Evolutionary conservation across 2,329 filamentous ascomycete genomes (phyloP), one percentile per base, ranked within the genome.

Genomic region (Dactylellina sp.): DNA sequence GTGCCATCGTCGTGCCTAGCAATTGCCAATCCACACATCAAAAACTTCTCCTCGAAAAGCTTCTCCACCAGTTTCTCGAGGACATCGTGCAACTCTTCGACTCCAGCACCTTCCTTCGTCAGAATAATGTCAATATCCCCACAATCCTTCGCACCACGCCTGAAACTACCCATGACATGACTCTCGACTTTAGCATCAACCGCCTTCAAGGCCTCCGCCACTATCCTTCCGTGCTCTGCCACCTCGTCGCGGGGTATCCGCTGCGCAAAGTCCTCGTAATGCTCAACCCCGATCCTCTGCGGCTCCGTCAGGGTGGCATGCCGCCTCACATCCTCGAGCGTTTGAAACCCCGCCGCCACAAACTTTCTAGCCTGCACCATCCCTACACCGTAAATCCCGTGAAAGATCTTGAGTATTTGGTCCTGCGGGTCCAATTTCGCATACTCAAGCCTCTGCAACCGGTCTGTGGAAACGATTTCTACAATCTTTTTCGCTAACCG

Each of bases 41-140:
- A 84, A 78, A 96, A 96, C 0, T 83, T 85, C 3, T 83, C 80
- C 0, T 81, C 78, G 42, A 87, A 87, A 7, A 98, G 85, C 0
- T 81, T 80, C 0, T 84, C 84, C 0, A 96, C 84, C 5, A 97
- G 85, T 1, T 80, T 81, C 7, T 88, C 83, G 20, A 95, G 83
- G 55, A 92, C 84, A 0, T 84, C 84, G 1, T 85, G 83, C 0
- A 77, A 44, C 37, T 77, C 74, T 14, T 44, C 37, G 20, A 60
- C 72, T 9, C 39, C 59, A 2, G 89, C 89, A 0, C 84, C 84
- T 0, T 85, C 83, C 78, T 89, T 90, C 0, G 91, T 96, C 75
- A 97, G 86, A 71, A 98, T 87, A 42, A 94, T 84, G 80, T 97
- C 94, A 65, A 97, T 75, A 59, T 97, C 94, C 1, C 91, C 88